Evolutionary conservation across 1,139 yeast genomes (phyloP).

Genomic region (Debaryomycetaceae sp.): DNA sequence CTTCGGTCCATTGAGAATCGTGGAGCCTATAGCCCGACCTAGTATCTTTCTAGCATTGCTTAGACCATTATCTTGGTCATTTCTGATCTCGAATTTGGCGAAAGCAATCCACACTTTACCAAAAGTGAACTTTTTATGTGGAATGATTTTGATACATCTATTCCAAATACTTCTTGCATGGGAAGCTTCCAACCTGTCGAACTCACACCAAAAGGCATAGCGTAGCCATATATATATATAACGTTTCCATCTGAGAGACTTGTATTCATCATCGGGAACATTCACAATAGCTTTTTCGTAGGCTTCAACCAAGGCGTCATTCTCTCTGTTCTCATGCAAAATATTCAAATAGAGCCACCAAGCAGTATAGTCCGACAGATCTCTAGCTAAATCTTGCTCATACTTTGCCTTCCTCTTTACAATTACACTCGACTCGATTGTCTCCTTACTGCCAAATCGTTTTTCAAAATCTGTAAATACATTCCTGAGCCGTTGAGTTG

Average conservation of each 20-base stretch:
- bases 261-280: constrained; percentile 26
- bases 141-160: constrained; percentile 46
- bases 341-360: constrained; percentile 77
- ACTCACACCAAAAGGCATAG: constrained; percentile 64
- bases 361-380: constrained; percentile 62
- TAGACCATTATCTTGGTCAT: constrained; percentile 31
- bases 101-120: constrained; percentile 71
- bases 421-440: constrained; percentile 51
- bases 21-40: constrained; percentile 67
- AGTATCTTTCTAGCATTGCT: constrained; percentile 61
- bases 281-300: constrained; percentile 47
- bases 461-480: constrained; percentile 61
- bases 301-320: constrained; percentile 21
- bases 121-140: constrained; percentile 60
- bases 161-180: constrained; percentile 52
- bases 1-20: constrained; percentile 47
- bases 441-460: constrained; percentile 53
- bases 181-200: constrained; percentile 37
- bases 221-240: constrained; percentile 70
- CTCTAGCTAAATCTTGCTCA: constrained; percentile 41
- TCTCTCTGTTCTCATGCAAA: constrained; percentile 32
- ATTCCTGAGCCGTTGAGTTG: constrained; percentile 10
- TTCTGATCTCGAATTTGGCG: constrained; percentile 74
- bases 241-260: constrained; percentile 60
- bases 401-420: constrained; percentile 55